Evolutionary conservation across 371 early-diverging fungal species (phyloP).

Genomic region (Rhizopus delemar): DNA sequence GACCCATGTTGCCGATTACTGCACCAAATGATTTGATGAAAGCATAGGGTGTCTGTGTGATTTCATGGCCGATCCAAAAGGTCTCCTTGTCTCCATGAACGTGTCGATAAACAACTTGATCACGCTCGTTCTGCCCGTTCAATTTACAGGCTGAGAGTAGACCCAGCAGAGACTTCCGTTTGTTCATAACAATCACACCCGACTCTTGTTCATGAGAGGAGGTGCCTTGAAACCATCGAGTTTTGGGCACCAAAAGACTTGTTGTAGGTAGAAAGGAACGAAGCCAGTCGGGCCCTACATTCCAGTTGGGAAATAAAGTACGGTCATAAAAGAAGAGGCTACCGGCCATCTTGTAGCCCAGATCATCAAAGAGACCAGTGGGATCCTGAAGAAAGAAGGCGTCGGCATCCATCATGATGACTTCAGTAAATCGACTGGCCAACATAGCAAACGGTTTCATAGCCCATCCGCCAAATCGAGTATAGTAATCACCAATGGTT

Average conservation of each 20-base stretch:
- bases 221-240: constrained; percentile 32
- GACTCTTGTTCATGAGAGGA: constrained; percentile 55
- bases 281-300: constrained; percentile 35
- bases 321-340: constrained; percentile 62
- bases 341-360: constrained; percentile 49
- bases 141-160: constrained; percentile 52
- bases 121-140: constrained; percentile 47
- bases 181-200: constrained; percentile 58
- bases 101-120: constrained; percentile 38
- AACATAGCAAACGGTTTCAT: constrained; percentile 63
- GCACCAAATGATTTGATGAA: constrained; percentile 57
- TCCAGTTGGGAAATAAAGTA: constrained; percentile 37
- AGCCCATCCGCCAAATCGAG: constrained; percentile 54
- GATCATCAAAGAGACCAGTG: constrained; percentile 41
- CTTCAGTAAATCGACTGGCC: constrained; percentile 57
- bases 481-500: constrained; percentile 37
- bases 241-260: constrained; percentile 24
- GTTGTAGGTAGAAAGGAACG: constrained; percentile 33
- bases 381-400: constrained; percentile 66
- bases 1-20: constrained; percentile 51
- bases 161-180: constrained; percentile 47
- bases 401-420: constrained; percentile 70
- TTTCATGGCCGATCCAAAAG: constrained; percentile 61
- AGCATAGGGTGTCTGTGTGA: constrained; percentile 59
- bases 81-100: constrained; percentile 59